Evolutionary conservation across 768 basidiomycete species (phyloP), one percentile per base, ranked within the genome.

Genomic region (Amanita rubescens): DNA sequence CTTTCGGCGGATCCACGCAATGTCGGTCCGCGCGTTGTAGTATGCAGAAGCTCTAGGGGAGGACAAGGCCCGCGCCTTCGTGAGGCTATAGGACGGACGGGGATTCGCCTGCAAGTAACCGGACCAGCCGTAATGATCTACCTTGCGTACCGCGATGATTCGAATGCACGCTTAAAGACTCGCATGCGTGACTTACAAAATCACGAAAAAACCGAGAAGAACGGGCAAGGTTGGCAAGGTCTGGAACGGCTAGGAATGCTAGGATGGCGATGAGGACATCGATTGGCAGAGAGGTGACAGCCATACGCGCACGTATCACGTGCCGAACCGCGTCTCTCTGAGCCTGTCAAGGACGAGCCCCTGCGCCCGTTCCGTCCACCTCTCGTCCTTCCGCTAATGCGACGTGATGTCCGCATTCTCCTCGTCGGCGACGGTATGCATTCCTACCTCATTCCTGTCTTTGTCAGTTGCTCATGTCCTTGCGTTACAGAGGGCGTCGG

Each of bases 371-470:
- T 41, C 17, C 43, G 22, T 24, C n/a, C n/a, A n/a, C n/a, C n/a
- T n/a, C n/a, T n/a, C n/a, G n/a, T n/a, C n/a, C n/a, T n/a, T 20
- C 38, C 58, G 67, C 63, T 55, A 53, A 93, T 93, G 89, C 78
- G 92, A 65, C 79, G 91, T 69, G 94, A 96, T 84, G 91, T 95
- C 47, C 82, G 93, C 60, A 94, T 95, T 64, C 79, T 94, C 55
- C 82, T 96, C 63, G 91, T 94, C 58, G 94, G 94, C 58, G 94
- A 96, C 71, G 93, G 92, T 93, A 59, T 61, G 85, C 66, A 19
- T 14, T 27, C 25, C 37, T 33, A 35, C 39, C 35, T 37, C 25
- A 46, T 24, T 38, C 27, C 37, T 12, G 17, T 22, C 43, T 37
- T 53, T n/a, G n/a, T 49, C 55, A 61, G 55, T 57, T 38, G 57